These are phyloP conservation scores for Boechera stricta DNA, from an alignment of 345 rosid species.

Conservation along the genomic window DNA sequence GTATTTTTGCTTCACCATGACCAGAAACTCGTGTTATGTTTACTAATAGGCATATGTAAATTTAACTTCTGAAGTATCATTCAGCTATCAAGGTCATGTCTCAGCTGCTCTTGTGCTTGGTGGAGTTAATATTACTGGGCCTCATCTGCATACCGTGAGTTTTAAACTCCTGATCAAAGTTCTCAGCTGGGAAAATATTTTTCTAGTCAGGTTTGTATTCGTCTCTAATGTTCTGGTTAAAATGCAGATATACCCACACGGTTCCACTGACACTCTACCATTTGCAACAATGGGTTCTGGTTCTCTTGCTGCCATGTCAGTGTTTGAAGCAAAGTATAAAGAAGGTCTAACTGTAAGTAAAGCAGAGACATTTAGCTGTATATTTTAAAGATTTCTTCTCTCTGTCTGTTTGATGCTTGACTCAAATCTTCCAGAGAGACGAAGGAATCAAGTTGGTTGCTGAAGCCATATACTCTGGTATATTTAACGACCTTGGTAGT, in stretches of 20 bases:
- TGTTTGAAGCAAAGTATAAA: slow-evolving; percentile 78
- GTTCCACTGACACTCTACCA: slow-evolving; percentile 85
- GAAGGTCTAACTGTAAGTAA: slow-evolving; percentile 81
- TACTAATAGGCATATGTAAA: background rate
- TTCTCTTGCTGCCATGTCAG: slow-evolving; percentile 87
- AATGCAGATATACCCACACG: slow-evolving; percentile 82
- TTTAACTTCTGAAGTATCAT: slow-evolving; percentile 38
- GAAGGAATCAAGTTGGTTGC: slow-evolving; percentile 74
- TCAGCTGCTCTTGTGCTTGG: slow-evolving; percentile 88
- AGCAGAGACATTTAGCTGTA: background rate
- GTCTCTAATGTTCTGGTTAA: background rate
- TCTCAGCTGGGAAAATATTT: background rate
- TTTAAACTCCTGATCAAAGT: slow-evolving; percentile 2
- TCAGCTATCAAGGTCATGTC: slow-evolving; percentile 81
- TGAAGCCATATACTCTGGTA: slow-evolving; percentile 80
- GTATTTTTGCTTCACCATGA: slow-evolving; percentile 43
- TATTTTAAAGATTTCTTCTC: background rate
- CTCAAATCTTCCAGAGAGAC: slow-evolving; percentile 56
- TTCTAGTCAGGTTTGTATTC: slow-evolving; percentile 15
- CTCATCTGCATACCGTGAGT: slow-evolving; percentile 84
- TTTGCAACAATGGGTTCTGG: slow-evolving; percentile 95
- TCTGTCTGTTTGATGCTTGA: background rate
- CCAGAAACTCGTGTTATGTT: slow-evolving; percentile 4
- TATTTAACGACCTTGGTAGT: slow-evolving; percentile 85
- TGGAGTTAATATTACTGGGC: slow-evolving; percentile 85